A percentile compares a stretch with the other conserved stretches of the same genome.
Evolutionary conservation across 2,329 filamentous ascomycete species (phyloP).

Genomic region (Beauveria asiatica): DNA sequence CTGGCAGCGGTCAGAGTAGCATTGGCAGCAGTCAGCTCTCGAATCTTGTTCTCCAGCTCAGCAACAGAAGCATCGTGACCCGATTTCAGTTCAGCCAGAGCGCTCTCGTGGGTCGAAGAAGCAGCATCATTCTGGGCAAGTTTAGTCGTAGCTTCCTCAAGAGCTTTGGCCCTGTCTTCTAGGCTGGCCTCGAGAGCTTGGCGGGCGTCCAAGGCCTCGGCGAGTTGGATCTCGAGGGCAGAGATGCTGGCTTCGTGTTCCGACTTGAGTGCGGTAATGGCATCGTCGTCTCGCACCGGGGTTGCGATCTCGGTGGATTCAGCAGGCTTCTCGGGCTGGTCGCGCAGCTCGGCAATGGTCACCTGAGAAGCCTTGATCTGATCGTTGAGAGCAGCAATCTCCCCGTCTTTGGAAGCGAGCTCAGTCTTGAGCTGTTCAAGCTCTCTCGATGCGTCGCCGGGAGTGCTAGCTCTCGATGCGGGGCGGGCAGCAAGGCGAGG

Average conservation of each 20-base stretch:
- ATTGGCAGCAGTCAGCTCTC: slow-evolving; percentile 41
- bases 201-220: slow-evolving; percentile 40
- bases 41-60: slow-evolving; percentile 47
- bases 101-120: slow-evolving; percentile 34
- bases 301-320: slow-evolving; percentile 32
- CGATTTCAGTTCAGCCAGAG: slow-evolving; percentile 41
- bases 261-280: slow-evolving; percentile 39
- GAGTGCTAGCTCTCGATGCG: slow-evolving; percentile 29
- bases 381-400: slow-evolving; percentile 47
- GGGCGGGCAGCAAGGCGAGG: slow-evolving; percentile 31
- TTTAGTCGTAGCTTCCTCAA: slow-evolving; percentile 32
- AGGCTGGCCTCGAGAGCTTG: slow-evolving; percentile 41
- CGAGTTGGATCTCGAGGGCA: slow-evolving; percentile 37
- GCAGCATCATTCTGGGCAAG: slow-evolving; percentile 36
- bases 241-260: slow-evolving; percentile 42
- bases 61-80: slow-evolving; percentile 39
- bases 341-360: slow-evolving; percentile 45
- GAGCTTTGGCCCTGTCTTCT: slow-evolving; percentile 32
- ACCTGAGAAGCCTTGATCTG: slow-evolving; percentile 48
- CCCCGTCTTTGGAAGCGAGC: slow-evolving; percentile 47
- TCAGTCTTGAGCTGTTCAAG: slow-evolving; percentile 53
- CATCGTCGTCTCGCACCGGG: slow-evolving; percentile 28
- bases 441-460: slow-evolving; percentile 41
- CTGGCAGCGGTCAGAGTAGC: slow-evolving; percentile 36
- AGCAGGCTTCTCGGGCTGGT: slow-evolving; percentile 35